Conservation (phyloP, 2,329 filamentous ascomycete species). For the Drechslera avenae region DNA sequence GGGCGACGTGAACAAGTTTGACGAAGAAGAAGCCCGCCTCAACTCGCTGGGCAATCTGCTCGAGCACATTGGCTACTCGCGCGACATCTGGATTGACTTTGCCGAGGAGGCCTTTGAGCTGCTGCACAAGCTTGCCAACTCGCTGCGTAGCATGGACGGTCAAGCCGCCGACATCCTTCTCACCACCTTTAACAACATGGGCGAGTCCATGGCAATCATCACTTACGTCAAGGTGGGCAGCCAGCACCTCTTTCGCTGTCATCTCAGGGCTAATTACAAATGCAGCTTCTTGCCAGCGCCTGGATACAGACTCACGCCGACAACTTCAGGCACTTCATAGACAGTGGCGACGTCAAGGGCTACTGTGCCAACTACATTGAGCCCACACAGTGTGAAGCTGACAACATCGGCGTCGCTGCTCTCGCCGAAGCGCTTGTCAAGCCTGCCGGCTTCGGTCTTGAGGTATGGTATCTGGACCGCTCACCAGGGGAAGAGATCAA, state of each 20-base stretch:
- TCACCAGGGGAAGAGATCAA: slow-evolving; percentile 79
- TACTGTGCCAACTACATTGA: slow-evolving; percentile 76
- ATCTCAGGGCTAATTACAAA: slow-evolving; percentile 15
- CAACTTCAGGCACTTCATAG: slow-evolving; percentile 74
- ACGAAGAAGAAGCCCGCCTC: slow-evolving; percentile 74
- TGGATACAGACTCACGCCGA: slow-evolving; percentile 78
- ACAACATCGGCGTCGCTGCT: slow-evolving; percentile 81
- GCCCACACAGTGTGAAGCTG: slow-evolving; percentile 80
- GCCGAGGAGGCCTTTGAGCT: slow-evolving; percentile 74
- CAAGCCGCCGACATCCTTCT: slow-evolving; percentile 59
- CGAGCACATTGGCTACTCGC: slow-evolving; percentile 69
- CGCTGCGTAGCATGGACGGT: slow-evolving; percentile 62
- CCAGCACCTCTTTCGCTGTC: background rate
- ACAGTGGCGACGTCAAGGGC: slow-evolving; percentile 60
- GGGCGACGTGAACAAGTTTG: slow-evolving; percentile 67
- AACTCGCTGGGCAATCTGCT: slow-evolving; percentile 73
- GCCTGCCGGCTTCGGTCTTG: slow-evolving; percentile 76
- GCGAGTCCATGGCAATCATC: slow-evolving; percentile 74
- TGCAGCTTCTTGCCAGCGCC: slow-evolving; percentile 77
- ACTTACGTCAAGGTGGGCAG: slow-evolving; percentile 72
- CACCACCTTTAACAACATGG: slow-evolving; percentile 74
- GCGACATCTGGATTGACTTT: slow-evolving; percentile 80
- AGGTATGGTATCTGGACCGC: slow-evolving; percentile 89
- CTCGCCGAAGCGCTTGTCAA: slow-evolving; percentile 80
- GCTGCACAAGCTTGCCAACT: slow-evolving; percentile 65